These are phyloP conservation scores for Leccinum disarticulatum DNA, from an alignment of 768 basidiomycete genomes.

Conservation along the genomic window DNA sequence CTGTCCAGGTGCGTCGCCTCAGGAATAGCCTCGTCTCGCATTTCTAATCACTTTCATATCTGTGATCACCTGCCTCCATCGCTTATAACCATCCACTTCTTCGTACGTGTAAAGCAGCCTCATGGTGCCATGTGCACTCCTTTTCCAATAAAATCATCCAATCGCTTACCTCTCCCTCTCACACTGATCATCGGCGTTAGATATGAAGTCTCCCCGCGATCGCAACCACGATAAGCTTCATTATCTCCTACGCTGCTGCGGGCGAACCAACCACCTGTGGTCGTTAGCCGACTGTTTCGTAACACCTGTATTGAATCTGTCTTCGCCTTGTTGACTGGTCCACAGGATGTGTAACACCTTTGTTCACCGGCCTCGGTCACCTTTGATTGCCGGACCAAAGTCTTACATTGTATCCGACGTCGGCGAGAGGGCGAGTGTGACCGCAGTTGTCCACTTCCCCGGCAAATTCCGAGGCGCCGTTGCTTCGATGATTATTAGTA, in stretches of 20 bases:
- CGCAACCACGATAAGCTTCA: not conserved
- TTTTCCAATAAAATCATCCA: not conserved
- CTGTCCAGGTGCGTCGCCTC: not conserved
- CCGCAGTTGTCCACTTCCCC: too few species aligned
- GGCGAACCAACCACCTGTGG: not conserved
- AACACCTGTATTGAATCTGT: not conserved
- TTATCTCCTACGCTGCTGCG: not conserved
- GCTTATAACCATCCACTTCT: not conserved
- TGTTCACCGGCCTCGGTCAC: slow-evolving; percentile 10
- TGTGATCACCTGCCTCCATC: not conserved
- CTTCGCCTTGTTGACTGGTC: not conserved
- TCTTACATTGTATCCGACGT: too few species aligned
- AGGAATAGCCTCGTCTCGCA: slow-evolving; percentile 1
- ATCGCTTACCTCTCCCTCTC: not conserved
- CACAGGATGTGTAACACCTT: not conserved
- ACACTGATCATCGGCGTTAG: not conserved
- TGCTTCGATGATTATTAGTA: too few species aligned
- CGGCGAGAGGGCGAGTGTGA: too few species aligned
- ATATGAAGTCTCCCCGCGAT: not conserved
- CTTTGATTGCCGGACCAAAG: not conserved
- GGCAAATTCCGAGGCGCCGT: too few species aligned
- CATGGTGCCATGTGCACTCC: not conserved
- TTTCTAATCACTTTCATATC: not conserved
- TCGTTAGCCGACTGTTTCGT: not conserved
- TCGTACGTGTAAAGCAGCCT: not conserved